Percentiles rank a stretch among this genome's conserved stretches.
phyloP scores from a whole-genome alignment of 306 rosid species.

The Hylodesmum podocarpum region DNA sequence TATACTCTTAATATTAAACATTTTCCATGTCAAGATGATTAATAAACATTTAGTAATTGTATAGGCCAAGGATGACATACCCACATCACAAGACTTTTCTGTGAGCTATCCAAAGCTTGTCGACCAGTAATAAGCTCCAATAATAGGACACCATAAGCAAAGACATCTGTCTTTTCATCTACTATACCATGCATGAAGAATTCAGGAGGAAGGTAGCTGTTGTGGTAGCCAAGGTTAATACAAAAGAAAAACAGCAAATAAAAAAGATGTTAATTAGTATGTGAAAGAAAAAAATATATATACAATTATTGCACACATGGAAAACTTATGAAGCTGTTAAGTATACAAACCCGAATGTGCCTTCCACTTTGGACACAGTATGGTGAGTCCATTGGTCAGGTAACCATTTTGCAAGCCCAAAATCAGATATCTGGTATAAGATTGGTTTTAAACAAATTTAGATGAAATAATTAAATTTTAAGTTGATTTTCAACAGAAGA shows the following conservation, averaged over 20 bases:
- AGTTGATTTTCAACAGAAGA: conserved; percentile 2
- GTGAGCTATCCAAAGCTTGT: conserved; percentile 88
- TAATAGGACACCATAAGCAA: conserved; percentile 85
- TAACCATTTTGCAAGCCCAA: conserved; percentile 97
- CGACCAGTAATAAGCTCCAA: conserved; percentile 89
- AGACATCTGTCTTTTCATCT: conserved; percentile 96
- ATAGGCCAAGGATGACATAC: conserved; percentile 45
- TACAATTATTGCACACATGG: background rate
- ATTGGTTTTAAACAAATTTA: conserved; percentile 28
- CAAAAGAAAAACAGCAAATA: background rate
- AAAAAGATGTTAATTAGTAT: conserved; percentile 21
- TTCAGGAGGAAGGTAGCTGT: conserved; percentile 98
- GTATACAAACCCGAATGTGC: conserved; percentile 92
- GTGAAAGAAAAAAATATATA: background rate
- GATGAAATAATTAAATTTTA: conserved; percentile 14
- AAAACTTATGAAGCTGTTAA: conserved; percentile 16
- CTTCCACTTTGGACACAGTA: conserved; percentile 82
- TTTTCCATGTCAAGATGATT: conserved; percentile 10
- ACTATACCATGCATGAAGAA: conserved; percentile 98
- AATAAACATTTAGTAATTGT: background rate
- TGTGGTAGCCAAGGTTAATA: conserved; percentile 23
- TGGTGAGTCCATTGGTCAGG: conserved; percentile 99
- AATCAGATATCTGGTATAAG: conserved; percentile 79
- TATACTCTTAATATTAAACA: background rate
- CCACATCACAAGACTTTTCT: conserved; percentile 95